Evolutionary conservation across 306 rosid genomes (phyloP).

Genomic region (Vigna angularis): DNA sequence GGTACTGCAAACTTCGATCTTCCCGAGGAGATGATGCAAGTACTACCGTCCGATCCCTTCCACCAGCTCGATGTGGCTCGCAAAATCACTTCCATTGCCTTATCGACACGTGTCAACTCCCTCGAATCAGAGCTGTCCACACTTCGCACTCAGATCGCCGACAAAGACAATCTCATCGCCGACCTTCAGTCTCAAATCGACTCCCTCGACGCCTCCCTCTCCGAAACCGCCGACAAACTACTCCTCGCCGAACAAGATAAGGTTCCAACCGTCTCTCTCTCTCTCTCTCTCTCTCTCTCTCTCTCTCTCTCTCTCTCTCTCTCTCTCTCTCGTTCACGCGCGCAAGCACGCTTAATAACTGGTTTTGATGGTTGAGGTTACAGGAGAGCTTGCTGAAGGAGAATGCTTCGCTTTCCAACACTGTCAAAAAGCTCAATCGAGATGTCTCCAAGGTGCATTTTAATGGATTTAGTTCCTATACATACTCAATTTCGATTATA

Average conservation of each 20-base stretch:
- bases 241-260: constrained; percentile 61
- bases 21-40: constrained; percentile 72
- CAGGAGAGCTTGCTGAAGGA: constrained; percentile 77
- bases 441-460: constrained; percentile 87
- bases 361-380: neutral
- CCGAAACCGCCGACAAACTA: constrained; percentile 65
- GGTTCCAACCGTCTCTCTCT: constrained; percentile 48
- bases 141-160: constrained; percentile 63
- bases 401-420: constrained; percentile 66
- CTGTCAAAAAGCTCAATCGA: constrained; percentile 85
- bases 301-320: neutral
- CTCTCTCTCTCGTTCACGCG: neutral
- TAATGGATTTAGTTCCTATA: neutral
- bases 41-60: constrained; percentile 92
- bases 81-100: constrained; percentile 87
- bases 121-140: constrained; percentile 66
- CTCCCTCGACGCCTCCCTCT: constrained; percentile 71
- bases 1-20: constrained; percentile 61
- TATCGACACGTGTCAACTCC: constrained; percentile 82
- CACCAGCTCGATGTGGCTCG: constrained; percentile 97
- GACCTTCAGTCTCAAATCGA: constrained; percentile 75
- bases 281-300: neutral
- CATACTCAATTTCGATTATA: neutral
- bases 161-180: constrained; percentile 66
- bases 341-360: neutral